phyloP scores from a whole-genome alignment of 352 stramenopile genomes.

The Phytopythium cucurbitacearum region DNA sequence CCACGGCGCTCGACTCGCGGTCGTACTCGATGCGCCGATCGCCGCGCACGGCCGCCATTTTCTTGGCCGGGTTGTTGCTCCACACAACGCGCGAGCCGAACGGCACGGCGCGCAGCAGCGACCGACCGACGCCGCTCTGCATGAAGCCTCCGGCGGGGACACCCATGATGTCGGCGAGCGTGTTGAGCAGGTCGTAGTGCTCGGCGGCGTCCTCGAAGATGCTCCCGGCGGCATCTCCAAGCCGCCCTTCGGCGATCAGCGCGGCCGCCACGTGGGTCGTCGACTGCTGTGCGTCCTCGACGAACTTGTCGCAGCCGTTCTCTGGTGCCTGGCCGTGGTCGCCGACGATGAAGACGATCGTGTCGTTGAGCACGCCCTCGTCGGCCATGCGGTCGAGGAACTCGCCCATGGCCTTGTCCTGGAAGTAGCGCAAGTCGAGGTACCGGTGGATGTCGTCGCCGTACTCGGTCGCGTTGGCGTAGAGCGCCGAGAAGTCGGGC shows the following conservation, averaged over 20 bases:
- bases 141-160: conserved; percentile 26
- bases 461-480: conserved; percentile 16
- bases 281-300: conserved; percentile 27
- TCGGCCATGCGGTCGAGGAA: conserved; percentile 47
- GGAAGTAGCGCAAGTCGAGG: conserved; percentile 46
- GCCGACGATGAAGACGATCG: conserved; percentile 47
- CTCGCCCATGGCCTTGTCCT: conserved; percentile 35
- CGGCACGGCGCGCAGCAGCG: conserved; percentile 30
- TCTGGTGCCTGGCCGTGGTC: conserved; percentile 47
- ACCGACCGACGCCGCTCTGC: conserved; percentile 30
- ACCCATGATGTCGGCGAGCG: conserved; percentile 32
- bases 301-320: conserved; percentile 13
- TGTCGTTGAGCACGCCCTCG: conserved; percentile 41
- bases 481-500: conserved; percentile 34
- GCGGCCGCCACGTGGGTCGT: conserved; percentile 23
- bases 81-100: conserved; percentile 35
- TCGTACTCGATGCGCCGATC: conserved; percentile 43
- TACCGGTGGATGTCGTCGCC: conserved; percentile 26
- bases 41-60: conserved; percentile 33
- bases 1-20: conserved; percentile 21
- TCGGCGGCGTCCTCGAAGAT: conserved; percentile 25
- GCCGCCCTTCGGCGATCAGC: conserved; percentile 28
- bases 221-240: conserved; percentile 17
- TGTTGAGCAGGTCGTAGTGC: conserved; percentile 41
- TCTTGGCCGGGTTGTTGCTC: conserved; percentile 50